Base-by-base conservation (phyloP, 257 asterid species). In the Penstemon eatonii region DNA sequence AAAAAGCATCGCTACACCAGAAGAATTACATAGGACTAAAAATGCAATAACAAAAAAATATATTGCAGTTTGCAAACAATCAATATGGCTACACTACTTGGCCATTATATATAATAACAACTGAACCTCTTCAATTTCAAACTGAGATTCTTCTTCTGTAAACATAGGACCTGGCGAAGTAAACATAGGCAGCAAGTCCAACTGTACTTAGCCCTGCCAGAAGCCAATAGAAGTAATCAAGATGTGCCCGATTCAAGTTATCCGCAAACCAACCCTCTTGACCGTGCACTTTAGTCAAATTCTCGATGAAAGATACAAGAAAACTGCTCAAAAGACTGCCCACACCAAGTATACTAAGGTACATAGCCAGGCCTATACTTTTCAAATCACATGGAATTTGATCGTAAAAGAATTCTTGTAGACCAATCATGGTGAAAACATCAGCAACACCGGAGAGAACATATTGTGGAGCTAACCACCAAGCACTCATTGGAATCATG, bases 341-440 rank as follows among this genome's bases (percentile, higher is more conserved):
- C 0, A 78, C 44, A 37, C 95, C 89, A 1, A 85, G 43, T 39
- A 80, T 73, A 40, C 87, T 78, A 3, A 83, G 67, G 60, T 65
- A 82, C 0, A 85, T 47, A 36, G 95, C 83, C 3, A 85, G 71
- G 0, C 92, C 90, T 0, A 84, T 47, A 41, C 87, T 81, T 74
- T 66, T 88, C 52, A 88, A 36, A 41, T 85, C 88, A 2, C 7
- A 4, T 0, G 90, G 87, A 45, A 82, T 79, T 13, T 80, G 86
- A 66, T 86, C 88, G 49, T 85, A 87, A 80, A 85, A 87, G 56
- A 87, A 79, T 51, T 85, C 86, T 38, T 87, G 89, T 37, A 85
- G 74, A 25, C 95, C 95, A 36, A 83, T 67, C 60, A 66, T 53
- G 2, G 84, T 36, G 43, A 85, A 83, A 3, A 73, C 77, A 10